phyloP scores from a whole-genome alignment of 192 early-diverging fungal species.

The Coemansia sp. region DNA sequence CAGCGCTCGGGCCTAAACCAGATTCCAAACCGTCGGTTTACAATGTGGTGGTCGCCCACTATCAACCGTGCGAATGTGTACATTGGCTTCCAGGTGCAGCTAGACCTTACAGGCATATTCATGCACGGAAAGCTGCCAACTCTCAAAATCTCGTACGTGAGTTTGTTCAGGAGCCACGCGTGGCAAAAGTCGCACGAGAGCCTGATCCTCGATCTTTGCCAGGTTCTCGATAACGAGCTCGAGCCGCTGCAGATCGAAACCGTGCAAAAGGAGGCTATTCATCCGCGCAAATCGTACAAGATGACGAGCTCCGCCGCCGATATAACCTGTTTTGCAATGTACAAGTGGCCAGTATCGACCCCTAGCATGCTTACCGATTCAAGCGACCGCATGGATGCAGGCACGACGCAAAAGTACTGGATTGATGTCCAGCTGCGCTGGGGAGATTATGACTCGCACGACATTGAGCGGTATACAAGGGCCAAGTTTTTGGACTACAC shows the following conservation, averaged over 20 bases:
- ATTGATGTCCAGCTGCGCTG: conserved; percentile 97
- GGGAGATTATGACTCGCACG: conserved; percentile 99
- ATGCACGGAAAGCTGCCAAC: conserved; percentile 99
- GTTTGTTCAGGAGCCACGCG: conserved; percentile 98
- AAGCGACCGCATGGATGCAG: conserved; percentile 94
- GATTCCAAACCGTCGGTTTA: conserved; percentile 99
- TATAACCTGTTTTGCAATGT: conserved; percentile 93
- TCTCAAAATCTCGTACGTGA: conserved; percentile 98
- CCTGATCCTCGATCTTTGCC: conserved; percentile 77
- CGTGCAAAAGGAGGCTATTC: conserved; percentile 98
- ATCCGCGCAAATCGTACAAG: conserved; percentile 99
- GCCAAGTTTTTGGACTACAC: conserved; percentile 99
- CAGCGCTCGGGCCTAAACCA: conserved; percentile 98
- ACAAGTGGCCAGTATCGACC: conserved; percentile 98
- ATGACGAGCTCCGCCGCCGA: conserved; percentile 94
- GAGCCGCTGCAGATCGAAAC: conserved; percentile 98
- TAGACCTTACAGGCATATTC: conserved; percentile 99
- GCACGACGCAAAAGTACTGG: conserved; percentile 97
- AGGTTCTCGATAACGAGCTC: conserved; percentile 97
- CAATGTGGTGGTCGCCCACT: conserved; percentile 99
- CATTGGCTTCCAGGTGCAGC: conserved; percentile 99
- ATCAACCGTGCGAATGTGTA: conserved; percentile 99
- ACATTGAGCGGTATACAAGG: conserved; percentile 97
- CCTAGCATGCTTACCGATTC: conserved; percentile 92
- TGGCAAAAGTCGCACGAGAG: conserved; percentile 98